Conservation (phyloP, 2,329 filamentous ascomycete species). For the Colletotrichum lentis region DNA sequence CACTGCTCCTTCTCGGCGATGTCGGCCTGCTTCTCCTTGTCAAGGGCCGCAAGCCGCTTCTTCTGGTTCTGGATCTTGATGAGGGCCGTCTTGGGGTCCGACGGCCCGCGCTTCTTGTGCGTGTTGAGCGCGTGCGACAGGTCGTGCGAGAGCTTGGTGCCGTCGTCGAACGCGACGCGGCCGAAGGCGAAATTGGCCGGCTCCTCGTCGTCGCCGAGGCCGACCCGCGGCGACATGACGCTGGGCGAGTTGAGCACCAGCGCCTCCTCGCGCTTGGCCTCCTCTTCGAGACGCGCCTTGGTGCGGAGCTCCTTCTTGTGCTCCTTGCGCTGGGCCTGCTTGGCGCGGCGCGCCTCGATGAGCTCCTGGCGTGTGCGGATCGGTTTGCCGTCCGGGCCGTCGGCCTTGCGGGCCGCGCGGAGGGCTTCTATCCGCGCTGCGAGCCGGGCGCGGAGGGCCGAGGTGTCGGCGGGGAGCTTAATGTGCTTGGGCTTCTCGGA, state of each 20-base stretch:
- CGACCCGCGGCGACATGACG: conserved; percentile 64
- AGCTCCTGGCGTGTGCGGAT: conserved; percentile 90
- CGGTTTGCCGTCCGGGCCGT: conserved; percentile 80
- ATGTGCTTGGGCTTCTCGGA: conserved; percentile 71
- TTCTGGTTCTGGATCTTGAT: conserved; percentile 86
- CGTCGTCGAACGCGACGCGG: conserved; percentile 88
- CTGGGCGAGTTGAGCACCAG: conserved; percentile 69
- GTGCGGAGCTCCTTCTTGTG: conserved; percentile 87
- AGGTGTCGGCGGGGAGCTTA: conserved; percentile 74
- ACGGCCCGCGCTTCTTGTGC: conserved; percentile 79
- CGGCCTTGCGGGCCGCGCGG: conserved; percentile 85
- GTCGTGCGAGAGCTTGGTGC: conserved; percentile 78
- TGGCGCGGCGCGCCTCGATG: conserved; percentile 86
- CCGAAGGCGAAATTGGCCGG: conserved; percentile 81
- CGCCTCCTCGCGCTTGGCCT: conserved; percentile 69
- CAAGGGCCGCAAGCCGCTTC: conserved; percentile 76
- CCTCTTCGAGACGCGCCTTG: conserved; percentile 82
- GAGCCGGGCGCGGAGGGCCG: conserved; percentile 79
- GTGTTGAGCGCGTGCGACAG: conserved; percentile 65
- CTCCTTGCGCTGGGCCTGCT: conserved; percentile 84
- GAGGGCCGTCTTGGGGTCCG: conserved; percentile 86
- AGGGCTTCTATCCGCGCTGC: conserved; percentile 85
- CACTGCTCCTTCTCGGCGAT: conserved; percentile 94
- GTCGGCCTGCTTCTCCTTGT: conserved; percentile 81
- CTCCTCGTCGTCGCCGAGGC: conserved; percentile 52